Conservation (phyloP, 495 filamentous ascomycete genomes). For the Penicillium longicatenatum region DNA sequence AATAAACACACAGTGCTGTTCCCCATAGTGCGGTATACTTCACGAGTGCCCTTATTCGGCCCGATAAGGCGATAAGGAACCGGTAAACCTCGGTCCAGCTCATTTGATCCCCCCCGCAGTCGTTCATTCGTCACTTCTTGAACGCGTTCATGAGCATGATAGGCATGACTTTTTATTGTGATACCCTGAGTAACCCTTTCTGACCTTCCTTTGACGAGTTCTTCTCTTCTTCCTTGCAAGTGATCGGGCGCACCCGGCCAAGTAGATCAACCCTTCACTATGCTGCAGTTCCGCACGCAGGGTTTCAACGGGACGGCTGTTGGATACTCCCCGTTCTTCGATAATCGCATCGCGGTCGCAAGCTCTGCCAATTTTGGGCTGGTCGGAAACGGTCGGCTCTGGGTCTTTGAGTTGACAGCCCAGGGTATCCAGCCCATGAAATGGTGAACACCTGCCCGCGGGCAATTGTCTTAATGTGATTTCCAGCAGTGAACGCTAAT, state of each 20-base stretch:
- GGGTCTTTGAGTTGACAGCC: conserved; percentile 75
- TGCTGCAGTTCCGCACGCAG: conserved; percentile 91
- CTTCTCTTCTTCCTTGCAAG: background rate
- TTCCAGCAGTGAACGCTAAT: background rate
- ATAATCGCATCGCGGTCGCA: conserved; percentile 86
- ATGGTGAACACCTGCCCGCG: conserved; percentile 44
- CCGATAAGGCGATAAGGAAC: background rate
- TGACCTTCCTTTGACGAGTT: background rate
- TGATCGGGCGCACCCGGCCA: conserved; percentile 16
- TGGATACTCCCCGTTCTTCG: conserved; percentile 98
- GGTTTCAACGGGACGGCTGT: conserved; percentile 94
- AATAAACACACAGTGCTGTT: no score
- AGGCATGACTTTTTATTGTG: background rate
- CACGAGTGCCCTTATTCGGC: background rate
- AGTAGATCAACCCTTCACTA: conserved; percentile 36
- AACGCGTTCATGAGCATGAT: background rate
- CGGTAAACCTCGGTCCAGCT: conserved; percentile 20
- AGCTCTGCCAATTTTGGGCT: conserved; percentile 91
- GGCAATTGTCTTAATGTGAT: background rate
- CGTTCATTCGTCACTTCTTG: conserved; percentile 10
- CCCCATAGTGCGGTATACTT: no score
- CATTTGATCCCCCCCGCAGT: conserved; percentile 26
- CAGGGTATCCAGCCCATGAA: conserved; percentile 83
- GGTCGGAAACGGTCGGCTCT: conserved; percentile 91
- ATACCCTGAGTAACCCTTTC: background rate